Percentiles rank a stretch among this genome's conserved stretches.
Conservation (phyloP, 2,329 filamentous ascomycete species). For the Aspergillus arachidicola region DNA sequence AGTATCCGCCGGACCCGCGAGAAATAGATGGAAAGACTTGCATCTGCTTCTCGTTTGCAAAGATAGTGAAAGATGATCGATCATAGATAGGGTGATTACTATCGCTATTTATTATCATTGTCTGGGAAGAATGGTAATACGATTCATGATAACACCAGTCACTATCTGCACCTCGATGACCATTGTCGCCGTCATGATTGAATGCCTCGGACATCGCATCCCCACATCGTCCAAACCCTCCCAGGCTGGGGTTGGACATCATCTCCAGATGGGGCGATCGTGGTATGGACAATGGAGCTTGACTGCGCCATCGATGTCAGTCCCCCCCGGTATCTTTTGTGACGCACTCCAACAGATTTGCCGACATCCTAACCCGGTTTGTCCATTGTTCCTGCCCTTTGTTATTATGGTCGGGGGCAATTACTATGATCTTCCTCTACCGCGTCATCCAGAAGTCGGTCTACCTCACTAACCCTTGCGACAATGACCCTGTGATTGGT, state of each 20-base stretch:
- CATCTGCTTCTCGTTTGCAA: background rate
- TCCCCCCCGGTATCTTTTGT: background rate
- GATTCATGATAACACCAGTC: background rate
- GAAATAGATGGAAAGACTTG: background rate
- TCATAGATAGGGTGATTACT: background rate
- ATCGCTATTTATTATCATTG: background rate
- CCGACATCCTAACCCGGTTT: background rate
- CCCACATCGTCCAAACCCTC: background rate
- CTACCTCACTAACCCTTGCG: background rate
- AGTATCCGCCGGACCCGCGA: constrained; percentile 22
- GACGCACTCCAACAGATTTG: background rate
- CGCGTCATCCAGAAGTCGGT: background rate
- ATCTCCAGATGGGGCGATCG: background rate
- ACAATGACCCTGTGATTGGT: background rate
- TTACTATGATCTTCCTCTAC: background rate
- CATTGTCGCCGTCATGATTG: constrained; percentile 5
- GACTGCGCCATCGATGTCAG: background rate
- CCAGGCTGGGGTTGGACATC: background rate
- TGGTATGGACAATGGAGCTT: background rate
- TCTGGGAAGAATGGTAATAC: background rate
- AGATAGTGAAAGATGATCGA: constrained; percentile 3
- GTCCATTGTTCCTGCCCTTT: background rate
- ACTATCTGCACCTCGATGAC: background rate
- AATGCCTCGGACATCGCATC: background rate
- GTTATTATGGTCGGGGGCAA: background rate